phyloP scores from a whole-genome alignment of 805 yeast species.

The Kluyveromyces nonfermentans region DNA sequence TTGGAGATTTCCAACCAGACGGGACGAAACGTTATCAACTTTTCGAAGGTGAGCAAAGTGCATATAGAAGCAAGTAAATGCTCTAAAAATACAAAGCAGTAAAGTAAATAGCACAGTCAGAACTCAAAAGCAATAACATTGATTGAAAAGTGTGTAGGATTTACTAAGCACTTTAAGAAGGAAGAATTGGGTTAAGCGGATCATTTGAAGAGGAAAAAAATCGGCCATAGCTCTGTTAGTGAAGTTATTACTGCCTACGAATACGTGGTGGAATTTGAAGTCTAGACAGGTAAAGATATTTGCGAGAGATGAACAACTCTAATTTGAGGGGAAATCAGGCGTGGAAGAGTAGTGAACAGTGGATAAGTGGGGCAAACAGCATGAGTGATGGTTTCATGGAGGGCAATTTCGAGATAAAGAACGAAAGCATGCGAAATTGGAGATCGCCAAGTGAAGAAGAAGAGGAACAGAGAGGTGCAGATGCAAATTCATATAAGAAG shows the following conservation, averaged over 20 bases:
- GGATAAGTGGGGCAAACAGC: slow-evolving; percentile 28
- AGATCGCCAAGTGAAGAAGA: slow-evolving; percentile 3
- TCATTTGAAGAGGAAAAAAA: too few relatives aligned
- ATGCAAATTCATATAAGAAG: too few relatives aligned
- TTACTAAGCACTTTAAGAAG: too few relatives aligned
- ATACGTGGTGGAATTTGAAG: background rate
- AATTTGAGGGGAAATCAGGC: background rate
- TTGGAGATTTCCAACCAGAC: too few relatives aligned
- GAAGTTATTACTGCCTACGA: background rate
- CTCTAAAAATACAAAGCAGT: too few relatives aligned
- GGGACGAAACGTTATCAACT: too few relatives aligned
- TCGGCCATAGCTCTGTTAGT: background rate
- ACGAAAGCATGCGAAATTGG: slow-evolving; percentile 19
- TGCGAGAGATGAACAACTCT: background rate
- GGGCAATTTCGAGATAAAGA: slow-evolving; percentile 16
- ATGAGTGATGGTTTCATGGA: background rate
- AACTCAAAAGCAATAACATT: too few relatives aligned
- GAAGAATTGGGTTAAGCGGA: too few relatives aligned
- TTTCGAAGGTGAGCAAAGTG: too few relatives aligned
- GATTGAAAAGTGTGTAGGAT: too few relatives aligned
- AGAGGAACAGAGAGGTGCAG: slow-evolving; percentile 10
- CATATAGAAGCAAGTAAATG: too few relatives aligned
- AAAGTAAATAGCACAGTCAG: too few relatives aligned
- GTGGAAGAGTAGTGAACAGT: slow-evolving; percentile 13
- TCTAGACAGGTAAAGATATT: background rate